phyloP scores from a whole-genome alignment of 768 basidiomycete species.

The Hericium alpestre region DNA sequence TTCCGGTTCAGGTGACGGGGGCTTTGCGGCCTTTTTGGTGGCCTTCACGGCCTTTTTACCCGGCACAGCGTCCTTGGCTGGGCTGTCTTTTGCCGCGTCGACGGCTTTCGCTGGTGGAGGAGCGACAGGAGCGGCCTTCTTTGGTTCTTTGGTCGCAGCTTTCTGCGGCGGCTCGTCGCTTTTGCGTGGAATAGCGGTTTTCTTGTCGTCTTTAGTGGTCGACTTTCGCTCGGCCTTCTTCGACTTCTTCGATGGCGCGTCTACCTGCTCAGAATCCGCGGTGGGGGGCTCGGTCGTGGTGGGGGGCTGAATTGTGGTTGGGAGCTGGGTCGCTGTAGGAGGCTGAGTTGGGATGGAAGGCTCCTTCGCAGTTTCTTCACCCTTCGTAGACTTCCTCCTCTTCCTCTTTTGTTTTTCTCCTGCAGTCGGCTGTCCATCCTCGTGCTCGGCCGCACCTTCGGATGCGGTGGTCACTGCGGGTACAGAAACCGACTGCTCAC shows the following conservation, averaged over 20 bases:
- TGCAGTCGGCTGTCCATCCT: too few species aligned
- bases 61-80: neutral
- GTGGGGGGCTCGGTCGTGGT: too few species aligned
- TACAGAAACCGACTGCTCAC: neutral
- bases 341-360: neutral
- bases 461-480: too few species aligned
- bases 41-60: neutral
- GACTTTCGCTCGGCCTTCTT: too few species aligned
- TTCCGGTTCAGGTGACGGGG: neutral
- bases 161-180: too few species aligned
- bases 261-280: too few species aligned
- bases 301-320: too few species aligned
- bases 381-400: neutral
- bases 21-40: conserved; percentile 5
- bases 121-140: neutral
- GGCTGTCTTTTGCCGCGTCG: neutral
- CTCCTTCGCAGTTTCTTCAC: neutral
- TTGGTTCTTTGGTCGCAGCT: neutral
- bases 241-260: too few species aligned
- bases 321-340: too few species aligned
- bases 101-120: neutral
- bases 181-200: too few species aligned
- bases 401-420: neutral
- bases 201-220: too few species aligned
- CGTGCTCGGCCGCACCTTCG: too few species aligned